Percentiles rank a stretch among this genome's conserved stretches.
Evolutionary conservation across 2,329 filamentous ascomycete species (phyloP).

Genomic region (Ophiostoma novo-ulmi): DNA sequence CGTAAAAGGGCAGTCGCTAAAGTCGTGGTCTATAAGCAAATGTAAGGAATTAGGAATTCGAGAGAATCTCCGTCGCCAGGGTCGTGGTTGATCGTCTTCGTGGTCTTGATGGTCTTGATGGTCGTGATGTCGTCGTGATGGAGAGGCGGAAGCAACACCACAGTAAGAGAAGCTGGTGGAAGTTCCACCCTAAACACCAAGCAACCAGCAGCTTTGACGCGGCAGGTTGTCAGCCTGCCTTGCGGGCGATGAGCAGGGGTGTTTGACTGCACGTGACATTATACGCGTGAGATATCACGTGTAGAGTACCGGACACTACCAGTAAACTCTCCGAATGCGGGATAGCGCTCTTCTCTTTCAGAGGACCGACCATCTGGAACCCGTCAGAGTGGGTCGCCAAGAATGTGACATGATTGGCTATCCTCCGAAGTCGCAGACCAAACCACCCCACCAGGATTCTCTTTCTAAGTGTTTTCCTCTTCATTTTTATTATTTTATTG

Average conservation of each 20-base stretch:
- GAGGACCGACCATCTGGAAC: neutral
- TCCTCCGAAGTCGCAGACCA: slow-evolving; percentile 18
- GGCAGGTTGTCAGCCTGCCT: slow-evolving; percentile 25
- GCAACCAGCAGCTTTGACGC: slow-evolving; percentile 21
- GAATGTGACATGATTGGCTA: slow-evolving; percentile 15
- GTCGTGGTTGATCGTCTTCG: slow-evolving; percentile 6
- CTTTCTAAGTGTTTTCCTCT: slow-evolving; percentile 9
- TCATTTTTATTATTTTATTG: neutral
- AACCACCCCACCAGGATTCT: slow-evolving; percentile 20
- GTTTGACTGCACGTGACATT: neutral
- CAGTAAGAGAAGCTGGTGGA: slow-evolving; percentile 20
- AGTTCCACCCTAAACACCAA: slow-evolving; percentile 15
- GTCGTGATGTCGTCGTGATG: slow-evolving; percentile 13
- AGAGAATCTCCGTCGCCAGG: neutral
- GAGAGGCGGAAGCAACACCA: slow-evolving; percentile 9
- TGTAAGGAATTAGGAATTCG: neutral
- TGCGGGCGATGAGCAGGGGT: neutral
- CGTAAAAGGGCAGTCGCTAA: neutral
- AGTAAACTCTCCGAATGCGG: neutral
- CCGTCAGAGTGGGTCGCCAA: neutral
- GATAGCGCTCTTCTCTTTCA: neutral
- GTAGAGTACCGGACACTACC: neutral
- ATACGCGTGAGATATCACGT: neutral
- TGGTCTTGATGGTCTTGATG: neutral
- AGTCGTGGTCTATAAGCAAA: neutral